A percentile compares a stretch with the other conserved stretches of the same genome.
Conservation (phyloP, 1,284 basidiomycete genomes). For the Cryptococcus neoformans region DNA sequence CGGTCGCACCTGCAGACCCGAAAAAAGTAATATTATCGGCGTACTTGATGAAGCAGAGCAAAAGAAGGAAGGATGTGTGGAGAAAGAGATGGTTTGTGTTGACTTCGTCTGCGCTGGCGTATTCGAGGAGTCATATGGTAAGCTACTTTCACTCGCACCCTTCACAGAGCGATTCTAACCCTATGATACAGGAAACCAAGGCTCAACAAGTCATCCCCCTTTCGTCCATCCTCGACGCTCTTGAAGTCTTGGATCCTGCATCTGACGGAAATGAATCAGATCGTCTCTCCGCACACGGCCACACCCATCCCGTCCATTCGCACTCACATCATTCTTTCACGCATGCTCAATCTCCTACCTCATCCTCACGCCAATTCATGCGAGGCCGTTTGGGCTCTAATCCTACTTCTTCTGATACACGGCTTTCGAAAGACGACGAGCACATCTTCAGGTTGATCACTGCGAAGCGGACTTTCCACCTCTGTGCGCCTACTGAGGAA, state of each 20-base stretch:
- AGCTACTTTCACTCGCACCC: conserved; percentile 17
- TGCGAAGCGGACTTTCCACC: conserved; percentile 79
- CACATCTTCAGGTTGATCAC: conserved; percentile 95
- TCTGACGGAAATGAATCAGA: conserved; percentile 33
- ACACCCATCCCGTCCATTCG: conserved; percentile 5
- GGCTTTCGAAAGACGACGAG: conserved; percentile 26
- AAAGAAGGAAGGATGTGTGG: conserved; percentile 89
- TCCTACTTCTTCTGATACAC: background rate
- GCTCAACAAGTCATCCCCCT: conserved; percentile 82
- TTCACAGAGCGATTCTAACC: background rate
- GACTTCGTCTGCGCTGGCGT: conserved; percentile 73
- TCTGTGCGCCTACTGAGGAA: conserved; percentile 94
- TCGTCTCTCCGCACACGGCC: conserved; percentile 10
- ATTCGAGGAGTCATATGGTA: conserved; percentile 86
- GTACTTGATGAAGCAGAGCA: conserved; percentile 84
- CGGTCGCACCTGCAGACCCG: conserved; percentile 51
- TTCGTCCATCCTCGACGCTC: conserved; percentile 81
- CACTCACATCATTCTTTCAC: conserved; percentile 1
- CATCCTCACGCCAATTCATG: conserved; percentile 6
- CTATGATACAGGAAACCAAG: conserved; percentile 67
- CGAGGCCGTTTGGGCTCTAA: conserved; percentile 7
- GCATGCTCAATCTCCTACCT: conserved; percentile 4
- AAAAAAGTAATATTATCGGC: conserved; percentile 76
- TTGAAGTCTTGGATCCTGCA: conserved; percentile 61
- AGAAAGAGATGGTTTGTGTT: conserved; percentile 90